These are phyloP conservation scores for Alloteropsis angusta DNA, from an alignment of 202 grass and related monocot species.

Conservation along the genomic window DNA sequence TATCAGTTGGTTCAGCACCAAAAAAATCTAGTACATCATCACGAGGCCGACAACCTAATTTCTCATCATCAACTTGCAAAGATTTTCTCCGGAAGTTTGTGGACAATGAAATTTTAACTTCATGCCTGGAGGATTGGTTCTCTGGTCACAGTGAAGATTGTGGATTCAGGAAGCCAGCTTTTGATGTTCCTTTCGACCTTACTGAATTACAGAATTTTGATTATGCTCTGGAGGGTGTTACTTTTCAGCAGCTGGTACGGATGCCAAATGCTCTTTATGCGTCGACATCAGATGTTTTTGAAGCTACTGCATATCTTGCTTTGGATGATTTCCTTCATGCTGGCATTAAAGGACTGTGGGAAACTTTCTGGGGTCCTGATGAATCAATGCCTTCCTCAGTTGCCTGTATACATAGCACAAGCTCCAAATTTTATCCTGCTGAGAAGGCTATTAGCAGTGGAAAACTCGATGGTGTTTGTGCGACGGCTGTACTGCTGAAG, in stretches of 20 bases:
- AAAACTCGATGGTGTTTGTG: constrained; percentile 86
- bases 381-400: constrained; percentile 76
- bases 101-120: constrained; percentile 74
- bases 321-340: constrained; percentile 95
- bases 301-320: constrained; percentile 85
- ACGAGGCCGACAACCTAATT: constrained; percentile 30
- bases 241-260: constrained; percentile 83
- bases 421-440: constrained; percentile 85
- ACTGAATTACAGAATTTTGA: constrained; percentile 79
- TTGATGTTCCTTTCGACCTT: constrained; percentile 72
- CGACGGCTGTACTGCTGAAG: constrained; percentile 72
- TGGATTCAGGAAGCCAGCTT: constrained; percentile 45
- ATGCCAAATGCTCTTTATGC: constrained; percentile 92
- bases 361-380: constrained; percentile 88
- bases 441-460: constrained; percentile 82
- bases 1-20: constrained; percentile 46
- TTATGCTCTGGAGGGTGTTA: constrained; percentile 81
- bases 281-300: constrained; percentile 68
- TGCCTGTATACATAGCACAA: constrained; percentile 97
- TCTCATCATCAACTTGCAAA: constrained; percentile 67
- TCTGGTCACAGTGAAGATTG: constrained; percentile 48
- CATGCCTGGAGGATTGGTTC: constrained; percentile 83
- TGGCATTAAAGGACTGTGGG: constrained; percentile 80
- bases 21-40: constrained; percentile 49
- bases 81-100: constrained; percentile 93